phyloP scores from a whole-genome alignment of 1,139 yeast species.

The Debaryomyces nepalensis region DNA sequence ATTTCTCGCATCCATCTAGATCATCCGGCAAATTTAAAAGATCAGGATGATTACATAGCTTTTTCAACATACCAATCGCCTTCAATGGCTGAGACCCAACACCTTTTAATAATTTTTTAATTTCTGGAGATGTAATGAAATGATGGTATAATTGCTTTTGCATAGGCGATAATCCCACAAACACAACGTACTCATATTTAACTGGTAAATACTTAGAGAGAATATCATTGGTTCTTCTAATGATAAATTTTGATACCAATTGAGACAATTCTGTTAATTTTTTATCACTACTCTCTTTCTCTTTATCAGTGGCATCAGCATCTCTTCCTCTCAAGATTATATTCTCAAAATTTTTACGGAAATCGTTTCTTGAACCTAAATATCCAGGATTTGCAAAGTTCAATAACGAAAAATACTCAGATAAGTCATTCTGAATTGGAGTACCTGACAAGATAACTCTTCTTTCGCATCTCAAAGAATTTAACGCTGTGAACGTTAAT shows the following conservation, averaged over 20 bases:
- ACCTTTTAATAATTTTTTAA: conserved; percentile 70
- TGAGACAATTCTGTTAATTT: conserved; percentile 74
- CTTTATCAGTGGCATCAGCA: conserved; percentile 85
- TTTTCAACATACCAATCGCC: conserved; percentile 87
- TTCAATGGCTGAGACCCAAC: conserved; percentile 82
- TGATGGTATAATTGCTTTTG: conserved; percentile 74
- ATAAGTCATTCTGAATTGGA: conserved; percentile 94
- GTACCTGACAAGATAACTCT: conserved; percentile 96
- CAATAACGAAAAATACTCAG: conserved; percentile 90
- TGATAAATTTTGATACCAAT: conserved; percentile 86
- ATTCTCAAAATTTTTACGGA: conserved; percentile 81
- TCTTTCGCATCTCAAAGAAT: conserved; percentile 80
- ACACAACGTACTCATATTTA: conserved; percentile 93
- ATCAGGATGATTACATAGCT: conserved; percentile 93
- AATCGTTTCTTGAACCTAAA: conserved; percentile 81
- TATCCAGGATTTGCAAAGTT: conserved; percentile 96
- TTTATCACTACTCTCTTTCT: conserved; percentile 69
- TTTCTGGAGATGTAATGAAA: conserved; percentile 81
- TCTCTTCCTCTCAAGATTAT: conserved; percentile 86
- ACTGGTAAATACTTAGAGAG: conserved; percentile 92
- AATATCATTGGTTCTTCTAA: conserved; percentile 94
- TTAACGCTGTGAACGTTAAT: conserved; percentile 84
- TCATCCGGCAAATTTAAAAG: conserved; percentile 76
- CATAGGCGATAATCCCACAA: conserved; percentile 80
- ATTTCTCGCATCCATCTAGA: conserved; percentile 64